Base-by-base conservation (phyloP, 2,329 filamentous ascomycete genomes). In the Fusarium beomiforme region DNA sequence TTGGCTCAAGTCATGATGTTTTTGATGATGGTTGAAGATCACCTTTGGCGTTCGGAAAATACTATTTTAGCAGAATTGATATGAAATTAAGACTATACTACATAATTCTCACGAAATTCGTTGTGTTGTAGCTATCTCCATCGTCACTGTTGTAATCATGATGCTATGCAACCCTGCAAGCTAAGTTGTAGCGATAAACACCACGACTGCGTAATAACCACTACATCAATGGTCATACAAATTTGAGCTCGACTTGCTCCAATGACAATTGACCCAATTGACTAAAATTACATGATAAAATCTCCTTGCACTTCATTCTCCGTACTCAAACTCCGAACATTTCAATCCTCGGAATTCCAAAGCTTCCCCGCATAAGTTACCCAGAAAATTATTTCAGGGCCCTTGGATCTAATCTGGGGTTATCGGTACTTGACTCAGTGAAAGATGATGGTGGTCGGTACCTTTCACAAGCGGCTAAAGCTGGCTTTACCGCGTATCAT, bases 1-100 rank as follows among this genome's bases (percentile, higher is more conserved):
- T 34, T 78, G 76, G 76, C 58, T 78, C 39, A 62, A 76, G 51
- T 68, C 70, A 50, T 77, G 59, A 73, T 59, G 44, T 41, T 33
- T 50, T 62, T 29, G 34, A 59, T 63, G 31, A 72, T 26, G 33
- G 16, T 36, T 42, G 36, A 51, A 57, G 54, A 62, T 59, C 6
- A 44, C 36, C 43, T 65, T 24, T 59, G 53, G 63, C 58, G 62
- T 75, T 73, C 39, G 59, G 47, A 56, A 69, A 60, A 65, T 37
- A 23, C 26, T 68, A 41, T n/a, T 29, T 46, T 68, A 33, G 43
- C n/a, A 51, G 46, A 58, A 26, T 68, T 37, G 13, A 37, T 13
- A 68, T 43, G 11, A 29, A 29, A 34, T 46, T 17, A 43, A 49
- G n/a, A 62, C 14, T n/a, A 13, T 29, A n/a, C 9, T 59, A 7